phyloP scores from a whole-genome alignment of 257 asterid species.

The Salvia hispanica region DNA sequence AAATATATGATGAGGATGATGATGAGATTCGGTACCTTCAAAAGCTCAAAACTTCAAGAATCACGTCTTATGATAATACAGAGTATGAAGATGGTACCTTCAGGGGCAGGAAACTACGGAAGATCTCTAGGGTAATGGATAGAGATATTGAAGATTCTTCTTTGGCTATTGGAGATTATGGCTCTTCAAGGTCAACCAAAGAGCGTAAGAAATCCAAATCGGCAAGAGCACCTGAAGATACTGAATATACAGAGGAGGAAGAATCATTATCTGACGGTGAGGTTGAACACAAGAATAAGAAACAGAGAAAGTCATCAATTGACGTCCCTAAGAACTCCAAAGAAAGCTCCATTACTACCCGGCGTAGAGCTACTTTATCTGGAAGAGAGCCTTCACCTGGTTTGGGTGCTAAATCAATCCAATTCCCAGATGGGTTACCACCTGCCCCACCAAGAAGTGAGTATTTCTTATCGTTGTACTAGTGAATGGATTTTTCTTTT shows the following conservation, averaged over 20 bases:
- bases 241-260: slow-evolving; percentile 52
- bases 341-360: slow-evolving; percentile 65
- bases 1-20: slow-evolving; percentile 51
- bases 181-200: slow-evolving; percentile 44
- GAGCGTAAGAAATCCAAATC: slow-evolving; percentile 45
- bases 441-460: slow-evolving; percentile 83
- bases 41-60: slow-evolving; percentile 58
- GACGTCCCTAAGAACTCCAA: slow-evolving; percentile 39
- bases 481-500: slow-evolving; percentile 8
- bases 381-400: slow-evolving; percentile 47
- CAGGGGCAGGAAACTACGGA: slow-evolving; percentile 48
- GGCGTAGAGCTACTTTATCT: slow-evolving; percentile 55
- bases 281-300: slow-evolving; percentile 50
- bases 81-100: slow-evolving; percentile 48
- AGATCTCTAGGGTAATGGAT: slow-evolving; percentile 51
- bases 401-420: slow-evolving; percentile 43
- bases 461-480: slow-evolving; percentile 22
- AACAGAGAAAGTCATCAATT: slow-evolving; percentile 36
- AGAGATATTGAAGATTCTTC: slow-evolving; percentile 39
- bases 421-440: slow-evolving; percentile 70
- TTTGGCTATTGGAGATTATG: slow-evolving; percentile 41
- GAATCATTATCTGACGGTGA: slow-evolving; percentile 53
- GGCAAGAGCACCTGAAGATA: slow-evolving; percentile 47
- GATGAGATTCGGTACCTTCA: slow-evolving; percentile 79
- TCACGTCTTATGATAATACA: slow-evolving; percentile 38